Conservation (phyloP, 805 yeast genomes). For the Komagataella pseudopastoris region DNA sequence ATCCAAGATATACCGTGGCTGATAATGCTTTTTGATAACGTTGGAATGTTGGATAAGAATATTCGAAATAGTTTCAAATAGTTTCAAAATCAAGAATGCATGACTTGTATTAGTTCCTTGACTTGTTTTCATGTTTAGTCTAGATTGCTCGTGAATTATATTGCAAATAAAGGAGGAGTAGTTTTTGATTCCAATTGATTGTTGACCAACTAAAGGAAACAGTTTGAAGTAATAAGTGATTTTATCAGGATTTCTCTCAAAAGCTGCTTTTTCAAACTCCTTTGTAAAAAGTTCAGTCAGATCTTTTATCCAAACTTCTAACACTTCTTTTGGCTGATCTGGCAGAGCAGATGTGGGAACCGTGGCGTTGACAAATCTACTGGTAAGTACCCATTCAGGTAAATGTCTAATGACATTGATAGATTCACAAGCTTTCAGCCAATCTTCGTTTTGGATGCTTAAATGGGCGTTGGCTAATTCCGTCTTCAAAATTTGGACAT, state of each 20-base stretch:
- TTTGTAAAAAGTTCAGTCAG: constrained; percentile 42
- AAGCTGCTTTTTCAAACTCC: constrained; percentile 64
- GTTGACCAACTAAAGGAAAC: constrained; percentile 75
- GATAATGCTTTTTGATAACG: constrained; percentile 65
- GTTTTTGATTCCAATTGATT: constrained; percentile 57
- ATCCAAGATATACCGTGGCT: constrained; percentile 42
- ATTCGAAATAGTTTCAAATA: constrained; percentile 74
- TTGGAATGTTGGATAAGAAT: constrained; percentile 81
- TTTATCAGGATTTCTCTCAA: constrained; percentile 45
- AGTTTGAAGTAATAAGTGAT: constrained; percentile 72
- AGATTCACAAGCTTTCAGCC: constrained; percentile 68
- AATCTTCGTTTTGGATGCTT: constrained; percentile 55
- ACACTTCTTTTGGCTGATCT: constrained; percentile 49
- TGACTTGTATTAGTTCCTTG: constrained; percentile 21
- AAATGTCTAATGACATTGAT: constrained; percentile 39
- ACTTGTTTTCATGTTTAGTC: constrained; percentile 42
- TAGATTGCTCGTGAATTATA: constrained; percentile 68
- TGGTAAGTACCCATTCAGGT: constrained; percentile 38
- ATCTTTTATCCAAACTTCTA: constrained; percentile 44
- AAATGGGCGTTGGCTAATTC: constrained; percentile 52
- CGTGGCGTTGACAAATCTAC: constrained; percentile 63
- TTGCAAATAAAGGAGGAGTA: constrained; percentile 81
- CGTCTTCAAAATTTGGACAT: constrained; percentile 52
- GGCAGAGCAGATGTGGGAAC: constrained; percentile 85
- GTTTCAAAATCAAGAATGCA: constrained; percentile 42